Evolutionary conservation across 1,284 basidiomycete genomes (phyloP).

Genomic region (Melampsora abietis-canadensis): DNA sequence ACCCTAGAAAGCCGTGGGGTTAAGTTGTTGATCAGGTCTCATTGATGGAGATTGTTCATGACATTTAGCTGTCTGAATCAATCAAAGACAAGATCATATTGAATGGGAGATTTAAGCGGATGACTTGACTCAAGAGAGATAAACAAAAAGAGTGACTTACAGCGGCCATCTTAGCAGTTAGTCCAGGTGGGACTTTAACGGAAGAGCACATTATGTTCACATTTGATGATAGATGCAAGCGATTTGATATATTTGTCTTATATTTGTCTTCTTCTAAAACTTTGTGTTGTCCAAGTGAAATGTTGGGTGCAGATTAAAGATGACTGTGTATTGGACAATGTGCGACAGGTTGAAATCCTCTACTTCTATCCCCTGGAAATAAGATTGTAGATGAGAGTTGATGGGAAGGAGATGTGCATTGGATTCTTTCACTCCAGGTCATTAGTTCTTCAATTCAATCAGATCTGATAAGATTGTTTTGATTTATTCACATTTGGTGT

Average conservation of each 20-base stretch:
- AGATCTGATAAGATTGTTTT: conserved; percentile 63
- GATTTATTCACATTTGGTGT: conserved; percentile 77
- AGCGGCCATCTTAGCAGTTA: conserved; percentile 34
- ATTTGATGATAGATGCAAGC: conserved; percentile 86
- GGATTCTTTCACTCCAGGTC: conserved; percentile 89
- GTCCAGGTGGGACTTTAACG: conserved; percentile 28
- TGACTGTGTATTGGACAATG: conserved; percentile 31
- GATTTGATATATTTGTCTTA: too few species aligned
- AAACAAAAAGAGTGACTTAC: conserved; percentile 5
- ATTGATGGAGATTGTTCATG: conserved; percentile 20
- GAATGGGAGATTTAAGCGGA: not conserved
- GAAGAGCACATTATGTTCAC: too few species aligned
- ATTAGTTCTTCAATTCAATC: conserved; percentile 80
- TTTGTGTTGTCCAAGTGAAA: conserved; percentile 48
- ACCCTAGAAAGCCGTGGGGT: conserved; percentile 26
- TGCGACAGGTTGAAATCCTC: conserved; percentile 27
- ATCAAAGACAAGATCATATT: not conserved
- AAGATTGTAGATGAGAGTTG: conserved; percentile 5
- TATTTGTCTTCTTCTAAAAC: conserved; percentile 77
- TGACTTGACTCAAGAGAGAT: not conserved
- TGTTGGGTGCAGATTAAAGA: conserved; percentile 22
- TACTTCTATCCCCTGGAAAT: conserved; percentile 13
- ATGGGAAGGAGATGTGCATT: too few species aligned
- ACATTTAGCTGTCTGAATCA: conserved; percentile 28
- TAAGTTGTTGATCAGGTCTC: conserved; percentile 19